Base-by-base conservation (phyloP, 1,284 basidiomycete genomes). In the Cystobasidium pallidum region DNA sequence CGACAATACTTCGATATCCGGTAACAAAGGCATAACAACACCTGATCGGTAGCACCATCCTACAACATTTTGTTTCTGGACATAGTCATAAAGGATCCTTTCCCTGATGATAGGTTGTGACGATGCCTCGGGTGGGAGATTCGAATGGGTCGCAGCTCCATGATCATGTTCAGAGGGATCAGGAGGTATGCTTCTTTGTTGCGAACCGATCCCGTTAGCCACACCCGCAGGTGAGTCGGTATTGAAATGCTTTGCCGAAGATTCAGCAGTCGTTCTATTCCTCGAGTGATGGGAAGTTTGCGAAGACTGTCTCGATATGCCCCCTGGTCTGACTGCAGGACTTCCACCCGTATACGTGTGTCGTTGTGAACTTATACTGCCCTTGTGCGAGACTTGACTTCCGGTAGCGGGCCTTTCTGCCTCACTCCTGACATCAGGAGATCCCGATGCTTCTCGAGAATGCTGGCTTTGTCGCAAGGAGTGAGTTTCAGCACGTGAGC, bases 21-120 rank as follows among this genome's bases (percentile, higher is more conserved):
- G 54, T n/a, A 57, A n/a, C 54, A 57, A 36, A 1, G 54, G 54
- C 54, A 57, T 57, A 19, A 57, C 21, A 3, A 57, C 15, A 4
- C 32, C 54, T 4, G 54, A 57, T 1, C 19, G 54, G 24, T 57
- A 57, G 4, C 19, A 36, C 32, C 28, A 57, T n/a, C 54, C 54
- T 34, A 15, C 30, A 19, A n/a, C 30, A 4, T 11, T 19, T 19
- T 32, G 28, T n/a, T 34, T 34, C n/a, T 19, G 28, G 10, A 34
- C 11, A 6, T 34, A 34, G 30, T 57, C 54, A 10, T 19, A 21
- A n/a, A 57, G 24, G 30, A 36, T 21, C 6, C 19, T 34, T n/a
- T 34, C n/a, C 32, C 3, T 36, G 11, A 32, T 57, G 15, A 32
- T 19, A 6, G 54, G 54, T 28, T 57, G 54, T 24, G 49, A 6